Evolutionary conservation across 2,329 filamentous ascomycete genomes (phyloP).

Genomic region (Nigrospora oryzae): DNA sequence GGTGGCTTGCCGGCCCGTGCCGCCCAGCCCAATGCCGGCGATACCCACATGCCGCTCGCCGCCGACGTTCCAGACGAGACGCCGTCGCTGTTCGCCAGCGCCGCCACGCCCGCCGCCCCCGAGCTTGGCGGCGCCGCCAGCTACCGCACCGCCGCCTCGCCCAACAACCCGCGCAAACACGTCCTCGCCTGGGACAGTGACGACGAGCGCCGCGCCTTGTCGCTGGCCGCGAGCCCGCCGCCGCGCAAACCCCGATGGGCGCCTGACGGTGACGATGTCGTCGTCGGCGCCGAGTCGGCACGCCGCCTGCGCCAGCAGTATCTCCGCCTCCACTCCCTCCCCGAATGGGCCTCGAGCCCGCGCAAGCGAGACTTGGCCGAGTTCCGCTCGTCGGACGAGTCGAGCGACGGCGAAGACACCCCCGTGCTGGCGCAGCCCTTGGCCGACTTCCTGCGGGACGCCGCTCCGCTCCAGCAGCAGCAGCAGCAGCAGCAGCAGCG

Average conservation of each 20-base stretch:
- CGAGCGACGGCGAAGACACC: conserved; percentile 24
- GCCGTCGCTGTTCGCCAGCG: too few species aligned
- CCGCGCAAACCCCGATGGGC: conserved; percentile 75
- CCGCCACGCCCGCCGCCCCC: too few species aligned
- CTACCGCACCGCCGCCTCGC: too few species aligned
- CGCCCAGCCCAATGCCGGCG: too few species aligned
- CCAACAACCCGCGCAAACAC: too few species aligned
- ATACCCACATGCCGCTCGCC: too few species aligned
- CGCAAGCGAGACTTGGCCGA: conserved; percentile 34
- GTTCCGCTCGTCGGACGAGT: conserved; percentile 15
- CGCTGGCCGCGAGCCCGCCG: conserved; percentile 65
- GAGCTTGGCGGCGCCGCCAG: too few species aligned
- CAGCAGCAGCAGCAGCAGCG: too few species aligned
- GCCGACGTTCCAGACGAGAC: too few species aligned
- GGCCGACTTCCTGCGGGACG: conserved; percentile 69
- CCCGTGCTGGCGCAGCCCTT: conserved; percentile 63
- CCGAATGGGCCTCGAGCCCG: conserved; percentile 50
- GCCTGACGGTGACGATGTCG: conserved; percentile 69
- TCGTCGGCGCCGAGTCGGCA: conserved; percentile 81
- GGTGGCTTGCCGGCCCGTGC: too few species aligned
- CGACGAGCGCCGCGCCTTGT: conserved; percentile 79
- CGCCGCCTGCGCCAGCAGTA: conserved; percentile 73
- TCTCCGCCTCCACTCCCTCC: conserved; percentile 48
- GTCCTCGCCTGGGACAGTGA: conserved; percentile 60
- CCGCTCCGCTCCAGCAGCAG: conserved; percentile 52